Percentiles rank a stretch among this genome's conserved stretches.
These are phyloP conservation scores for Trifolium pratense DNA, from an alignment of 306 rosid species.

Conservation along the genomic window DNA sequence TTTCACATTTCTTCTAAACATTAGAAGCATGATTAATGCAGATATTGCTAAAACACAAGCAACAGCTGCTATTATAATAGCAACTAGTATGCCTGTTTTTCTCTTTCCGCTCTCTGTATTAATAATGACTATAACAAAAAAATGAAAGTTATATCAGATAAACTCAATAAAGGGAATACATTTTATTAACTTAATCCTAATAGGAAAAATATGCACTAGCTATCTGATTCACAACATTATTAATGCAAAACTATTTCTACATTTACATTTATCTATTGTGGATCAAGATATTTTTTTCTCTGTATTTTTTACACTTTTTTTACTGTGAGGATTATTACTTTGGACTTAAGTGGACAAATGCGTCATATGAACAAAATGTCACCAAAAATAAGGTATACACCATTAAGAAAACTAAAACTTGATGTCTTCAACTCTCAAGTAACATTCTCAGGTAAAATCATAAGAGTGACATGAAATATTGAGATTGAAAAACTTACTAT, in stretches of 20 bases:
- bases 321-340: too few relatives aligned
- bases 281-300: too few relatives aligned
- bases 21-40: constrained; percentile 54
- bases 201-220: constrained; percentile 3
- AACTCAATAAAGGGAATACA: constrained; percentile 10
- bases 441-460: not conserved
- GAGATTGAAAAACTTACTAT: constrained; percentile 57
- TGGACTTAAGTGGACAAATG: too few relatives aligned
- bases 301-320: too few relatives aligned
- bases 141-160: constrained; percentile 19
- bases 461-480: constrained; percentile 35
- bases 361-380: too few relatives aligned
- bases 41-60: constrained; percentile 49
- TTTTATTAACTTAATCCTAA: constrained; percentile 11
- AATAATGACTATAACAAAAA: constrained; percentile 45
- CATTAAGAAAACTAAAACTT: too few relatives aligned
- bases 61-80: constrained; percentile 53
- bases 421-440: too few relatives aligned
- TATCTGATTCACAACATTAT: constrained; percentile 33
- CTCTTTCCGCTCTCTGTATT: constrained; percentile 32
- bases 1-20: constrained; percentile 47
- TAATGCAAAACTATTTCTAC: too few relatives aligned
- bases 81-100: constrained; percentile 52
- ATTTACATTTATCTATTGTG: too few relatives aligned
- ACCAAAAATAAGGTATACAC: too few relatives aligned